Conservation (phyloP, 2,329 filamentous ascomycete genomes). For the Fusarium succisae region DNA sequence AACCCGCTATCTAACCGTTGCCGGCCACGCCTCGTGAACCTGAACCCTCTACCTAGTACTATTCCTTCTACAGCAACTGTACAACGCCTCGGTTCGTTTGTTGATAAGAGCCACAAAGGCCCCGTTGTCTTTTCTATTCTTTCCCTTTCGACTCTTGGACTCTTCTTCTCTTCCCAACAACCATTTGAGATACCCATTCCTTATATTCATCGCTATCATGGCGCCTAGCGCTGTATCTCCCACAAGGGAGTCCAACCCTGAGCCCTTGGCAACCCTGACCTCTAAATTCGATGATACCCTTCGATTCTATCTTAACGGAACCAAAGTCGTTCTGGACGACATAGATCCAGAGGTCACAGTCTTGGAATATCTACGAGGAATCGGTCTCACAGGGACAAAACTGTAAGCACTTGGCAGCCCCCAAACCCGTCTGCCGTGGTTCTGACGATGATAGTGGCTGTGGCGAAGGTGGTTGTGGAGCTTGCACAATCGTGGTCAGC, state of each 20-base stretch:
- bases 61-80: conserved; percentile 7
- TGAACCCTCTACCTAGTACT: not conserved
- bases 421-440: not conserved
- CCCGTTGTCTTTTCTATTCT: not conserved
- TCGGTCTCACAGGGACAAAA: conserved; percentile 95
- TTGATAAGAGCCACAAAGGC: conserved; percentile 31
- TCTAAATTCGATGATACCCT: conserved; percentile 86
- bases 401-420: conserved; percentile 57
- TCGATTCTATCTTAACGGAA: conserved; percentile 94
- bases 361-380: conserved; percentile 89
- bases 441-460: conserved; percentile 69
- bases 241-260: conserved; percentile 50
- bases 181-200: not conserved
- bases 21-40: conserved; percentile 25
- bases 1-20: conserved; percentile 38
- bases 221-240: conserved; percentile 65
- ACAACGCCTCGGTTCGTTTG: conserved; percentile 27
- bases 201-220: conserved; percentile 51
- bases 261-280: conserved; percentile 63
- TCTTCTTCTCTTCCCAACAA: not conserved
- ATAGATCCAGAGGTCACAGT: conserved; percentile 92
- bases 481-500: conserved; percentile 94
- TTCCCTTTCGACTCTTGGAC: not conserved
- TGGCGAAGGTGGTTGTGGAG: conserved; percentile 95
- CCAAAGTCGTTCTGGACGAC: conserved; percentile 83